phyloP scores from a whole-genome alignment of 176 grass and related monocot genomes.

The Eragrostis curvula region DNA sequence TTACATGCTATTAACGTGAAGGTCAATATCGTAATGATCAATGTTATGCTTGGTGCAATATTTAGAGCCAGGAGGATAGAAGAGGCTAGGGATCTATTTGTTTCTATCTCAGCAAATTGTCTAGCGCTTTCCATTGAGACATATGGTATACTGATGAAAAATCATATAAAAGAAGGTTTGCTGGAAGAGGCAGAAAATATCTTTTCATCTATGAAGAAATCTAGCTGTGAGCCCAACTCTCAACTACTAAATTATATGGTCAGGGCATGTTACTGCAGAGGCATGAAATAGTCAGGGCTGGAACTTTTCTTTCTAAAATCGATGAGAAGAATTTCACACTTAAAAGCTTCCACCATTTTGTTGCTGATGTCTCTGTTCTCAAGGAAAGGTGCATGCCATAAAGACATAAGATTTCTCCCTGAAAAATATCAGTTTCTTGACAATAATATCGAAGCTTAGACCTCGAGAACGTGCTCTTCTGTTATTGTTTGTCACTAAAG shows the following conservation, averaged over 20 bases:
- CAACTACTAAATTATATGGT: not conserved
- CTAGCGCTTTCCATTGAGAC: not conserved
- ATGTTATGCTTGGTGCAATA: constrained; percentile 14
- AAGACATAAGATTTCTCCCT: too few species aligned
- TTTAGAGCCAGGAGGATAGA: not conserved
- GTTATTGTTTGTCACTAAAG: too few species aligned
- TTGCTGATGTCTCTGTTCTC: too few species aligned
- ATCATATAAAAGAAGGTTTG: constrained; percentile 23
- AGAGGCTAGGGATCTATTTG: constrained; percentile 7
- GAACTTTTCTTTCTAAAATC: too few species aligned
- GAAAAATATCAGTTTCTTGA: too few species aligned
- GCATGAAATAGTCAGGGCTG: too few species aligned
- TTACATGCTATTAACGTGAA: constrained; percentile 1
- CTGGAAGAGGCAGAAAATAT: not conserved
- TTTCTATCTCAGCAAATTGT: not conserved
- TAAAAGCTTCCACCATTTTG: too few species aligned
- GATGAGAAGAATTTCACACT: too few species aligned
- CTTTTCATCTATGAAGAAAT: constrained; percentile 9
- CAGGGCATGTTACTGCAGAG: too few species aligned
- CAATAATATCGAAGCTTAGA: too few species aligned
- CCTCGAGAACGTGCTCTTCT: too few species aligned
- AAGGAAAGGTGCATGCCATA: too few species aligned
- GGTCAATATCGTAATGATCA: not conserved
- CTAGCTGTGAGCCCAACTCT: not conserved
- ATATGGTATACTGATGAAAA: not conserved